Evolutionary conservation across 371 early-diverging fungal species (phyloP).

Genomic region (Circinella umbellata): DNA sequence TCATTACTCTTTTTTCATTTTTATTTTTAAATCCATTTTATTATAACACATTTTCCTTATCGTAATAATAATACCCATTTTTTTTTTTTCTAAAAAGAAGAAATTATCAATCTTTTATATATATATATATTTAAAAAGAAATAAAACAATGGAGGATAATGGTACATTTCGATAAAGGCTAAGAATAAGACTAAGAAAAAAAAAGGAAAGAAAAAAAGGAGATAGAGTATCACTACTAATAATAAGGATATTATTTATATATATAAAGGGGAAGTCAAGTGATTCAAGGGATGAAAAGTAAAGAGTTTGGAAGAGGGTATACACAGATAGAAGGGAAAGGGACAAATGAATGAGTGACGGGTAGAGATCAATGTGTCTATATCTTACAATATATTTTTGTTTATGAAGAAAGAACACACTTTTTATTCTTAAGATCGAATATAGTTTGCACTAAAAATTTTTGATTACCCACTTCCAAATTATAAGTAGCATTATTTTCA

Average conservation of each 20-base stretch:
- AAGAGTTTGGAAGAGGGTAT: not conserved
- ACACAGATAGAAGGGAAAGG: not conserved
- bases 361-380: too few relatives aligned
- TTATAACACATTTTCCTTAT: too few relatives aligned
- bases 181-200: too few relatives aligned
- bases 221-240: too few relatives aligned
- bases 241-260: too few relatives aligned
- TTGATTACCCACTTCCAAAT: constrained; percentile 35
- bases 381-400: not conserved
- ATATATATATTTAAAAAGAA: not conserved
- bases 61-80: too few relatives aligned
- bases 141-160: not conserved
- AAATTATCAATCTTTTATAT: not conserved
- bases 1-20: too few relatives aligned
- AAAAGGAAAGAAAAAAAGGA: not conserved
- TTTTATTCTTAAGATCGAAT: constrained; percentile 41
- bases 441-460: constrained; percentile 57
- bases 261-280: too few relatives aligned
- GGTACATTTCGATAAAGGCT: not conserved
- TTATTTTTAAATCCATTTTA: too few relatives aligned
- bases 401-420: constrained; percentile 33
- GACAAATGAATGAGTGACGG: not conserved
- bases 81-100: too few relatives aligned
- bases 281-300: not conserved
- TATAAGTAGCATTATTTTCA: constrained; percentile 37